phyloP scores from a whole-genome alignment of 2,329 filamentous ascomycete genomes.

The Pseudogymnoascus pannorum region DNA sequence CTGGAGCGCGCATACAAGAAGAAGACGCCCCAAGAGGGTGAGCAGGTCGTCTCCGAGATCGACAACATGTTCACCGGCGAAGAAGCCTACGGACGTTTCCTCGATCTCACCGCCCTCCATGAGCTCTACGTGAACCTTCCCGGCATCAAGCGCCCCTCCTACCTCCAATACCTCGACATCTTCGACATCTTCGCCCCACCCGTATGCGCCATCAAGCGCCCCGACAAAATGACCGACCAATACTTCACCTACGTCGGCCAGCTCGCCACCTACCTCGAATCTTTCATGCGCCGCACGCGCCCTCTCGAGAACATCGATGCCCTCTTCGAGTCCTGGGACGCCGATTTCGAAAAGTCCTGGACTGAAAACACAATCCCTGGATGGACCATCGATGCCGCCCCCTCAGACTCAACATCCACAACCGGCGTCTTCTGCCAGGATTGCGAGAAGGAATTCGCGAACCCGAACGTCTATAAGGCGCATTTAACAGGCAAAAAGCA shows the following conservation, averaged over 20 bases:
- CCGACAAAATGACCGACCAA: conserved; percentile 82
- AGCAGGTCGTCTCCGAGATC: conserved; percentile 59
- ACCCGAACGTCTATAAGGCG: conserved; percentile 86
- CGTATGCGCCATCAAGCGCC: conserved; percentile 64
- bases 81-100: conserved; percentile 85
- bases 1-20: conserved; percentile 85
- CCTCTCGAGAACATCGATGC: conserved; percentile 82
- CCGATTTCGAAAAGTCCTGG: conserved; percentile 82
- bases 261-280: conserved; percentile 76
- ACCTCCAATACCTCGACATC: conserved; percentile 84
- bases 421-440: conserved; percentile 83
- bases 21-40: conserved; percentile 56
- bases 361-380: conserved; percentile 68
- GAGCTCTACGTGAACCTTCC: conserved; percentile 87
- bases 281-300: conserved; percentile 75
- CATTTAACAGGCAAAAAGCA: conserved; percentile 92
- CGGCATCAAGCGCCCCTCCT: conserved; percentile 74
- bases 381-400: conserved; percentile 55
- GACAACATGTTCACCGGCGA: conserved; percentile 94
- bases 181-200: conserved; percentile 83
- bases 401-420: conserved; percentile 26
- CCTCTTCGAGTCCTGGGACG: conserved; percentile 66
- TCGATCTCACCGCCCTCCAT: conserved; percentile 78
- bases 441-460: conserved; percentile 92
- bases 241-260: conserved; percentile 87